phyloP scores from a whole-genome alignment of 495 filamentous ascomycete species.

The Xylaria flabelliformis region DNA sequence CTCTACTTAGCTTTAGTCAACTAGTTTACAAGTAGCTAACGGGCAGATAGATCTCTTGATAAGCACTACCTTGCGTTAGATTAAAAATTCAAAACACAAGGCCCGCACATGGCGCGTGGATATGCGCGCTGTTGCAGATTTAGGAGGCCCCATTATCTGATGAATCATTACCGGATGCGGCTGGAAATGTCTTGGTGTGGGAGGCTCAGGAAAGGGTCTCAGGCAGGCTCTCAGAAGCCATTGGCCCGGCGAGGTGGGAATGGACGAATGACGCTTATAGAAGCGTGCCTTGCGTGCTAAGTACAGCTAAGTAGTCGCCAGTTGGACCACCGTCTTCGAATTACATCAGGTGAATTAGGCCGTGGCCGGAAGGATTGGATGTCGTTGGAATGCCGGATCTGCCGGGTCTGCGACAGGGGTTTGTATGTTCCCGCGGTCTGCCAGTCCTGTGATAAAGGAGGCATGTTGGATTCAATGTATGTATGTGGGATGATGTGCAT shows the following conservation, averaged over 20 bases:
- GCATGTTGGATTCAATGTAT: slow-evolving; percentile 12
- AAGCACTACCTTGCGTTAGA: slow-evolving; percentile 17
- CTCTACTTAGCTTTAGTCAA: background rate
- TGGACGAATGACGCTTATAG: slow-evolving; percentile 14
- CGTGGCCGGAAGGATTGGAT: slow-evolving; percentile 25
- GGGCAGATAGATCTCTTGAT: slow-evolving; percentile 18
- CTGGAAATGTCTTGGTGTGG: slow-evolving; percentile 24
- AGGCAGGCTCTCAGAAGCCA: background rate
- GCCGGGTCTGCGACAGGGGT: slow-evolving; percentile 12
- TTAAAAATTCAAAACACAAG: slow-evolving; percentile 28
- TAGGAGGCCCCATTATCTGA: slow-evolving; percentile 38
- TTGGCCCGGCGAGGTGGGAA: slow-evolving; percentile 4
- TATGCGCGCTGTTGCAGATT: slow-evolving; percentile 24
- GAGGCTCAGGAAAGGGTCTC: background rate
- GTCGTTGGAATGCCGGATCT: slow-evolving; percentile 22
- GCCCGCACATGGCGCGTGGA: slow-evolving; percentile 29
- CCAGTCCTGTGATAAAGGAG: slow-evolving; percentile 19
- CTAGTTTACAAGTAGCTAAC: background rate
- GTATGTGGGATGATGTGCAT: slow-evolving; percentile 23
- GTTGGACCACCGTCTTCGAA: slow-evolving; percentile 17
- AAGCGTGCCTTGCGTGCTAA: slow-evolving; percentile 23
- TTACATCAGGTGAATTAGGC: slow-evolving; percentile 17
- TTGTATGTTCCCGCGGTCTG: background rate
- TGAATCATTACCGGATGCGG: slow-evolving; percentile 42
- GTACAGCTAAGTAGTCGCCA: background rate